Evolutionary conservation across 2,329 filamentous ascomycete species (phyloP).

Genomic region (Juglanconis sp.): DNA sequence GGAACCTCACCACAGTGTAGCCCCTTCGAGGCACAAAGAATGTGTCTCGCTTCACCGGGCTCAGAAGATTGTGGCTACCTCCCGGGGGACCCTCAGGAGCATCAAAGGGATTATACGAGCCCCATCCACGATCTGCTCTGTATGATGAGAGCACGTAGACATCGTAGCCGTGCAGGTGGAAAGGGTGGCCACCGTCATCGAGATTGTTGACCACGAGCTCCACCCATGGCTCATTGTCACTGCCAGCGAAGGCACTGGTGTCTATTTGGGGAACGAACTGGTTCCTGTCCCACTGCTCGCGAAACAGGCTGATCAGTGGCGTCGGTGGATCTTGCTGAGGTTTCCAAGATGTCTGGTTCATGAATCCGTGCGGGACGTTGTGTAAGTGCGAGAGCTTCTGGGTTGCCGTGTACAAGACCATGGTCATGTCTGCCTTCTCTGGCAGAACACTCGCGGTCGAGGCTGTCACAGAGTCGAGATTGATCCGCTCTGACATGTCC

Average conservation of each 20-base stretch:
- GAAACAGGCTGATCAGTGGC: constrained; percentile 20
- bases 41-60: constrained; percentile 25
- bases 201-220: constrained; percentile 26
- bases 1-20: constrained; percentile 22
- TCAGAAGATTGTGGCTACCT: constrained; percentile 14
- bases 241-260: background rate
- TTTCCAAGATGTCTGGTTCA: constrained; percentile 24
- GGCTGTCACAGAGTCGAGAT: background rate
- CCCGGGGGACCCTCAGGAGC: constrained; percentile 19
- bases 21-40: constrained; percentile 22
- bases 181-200: constrained; percentile 24
- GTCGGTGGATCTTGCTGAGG: constrained; percentile 8
- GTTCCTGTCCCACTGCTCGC: constrained; percentile 20
- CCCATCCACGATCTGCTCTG: constrained; percentile 23
- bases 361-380: constrained; percentile 20
- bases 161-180: constrained; percentile 26
- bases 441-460: background rate
- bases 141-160: constrained; percentile 23
- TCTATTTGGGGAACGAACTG: constrained; percentile 25
- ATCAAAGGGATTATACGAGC: constrained; percentile 25
- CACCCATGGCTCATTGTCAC: constrained; percentile 20
- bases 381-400: background rate
- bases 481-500: background rate
- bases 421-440: background rate
- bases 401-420: background rate